Percentiles rank a stretch among this genome's conserved stretches.
Evolutionary conservation across 495 filamentous ascomycete genomes (phyloP).

Genomic region (Thermothielavioides terrestris): DNA sequence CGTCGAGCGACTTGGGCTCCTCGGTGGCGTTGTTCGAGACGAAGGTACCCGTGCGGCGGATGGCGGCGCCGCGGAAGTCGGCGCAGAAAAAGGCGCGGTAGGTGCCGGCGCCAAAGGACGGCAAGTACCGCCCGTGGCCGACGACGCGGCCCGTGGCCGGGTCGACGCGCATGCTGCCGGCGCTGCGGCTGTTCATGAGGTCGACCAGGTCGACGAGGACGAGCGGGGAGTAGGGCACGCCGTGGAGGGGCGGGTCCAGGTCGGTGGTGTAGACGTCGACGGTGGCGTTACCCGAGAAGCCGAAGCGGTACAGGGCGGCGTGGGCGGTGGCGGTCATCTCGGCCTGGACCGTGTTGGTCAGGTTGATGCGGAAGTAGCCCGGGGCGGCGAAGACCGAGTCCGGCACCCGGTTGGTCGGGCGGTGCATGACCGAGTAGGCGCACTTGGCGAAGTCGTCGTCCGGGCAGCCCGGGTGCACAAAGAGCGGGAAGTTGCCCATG

Average conservation of each 20-base stretch:
- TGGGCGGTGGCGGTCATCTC: constrained; percentile 66
- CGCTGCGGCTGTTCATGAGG: constrained; percentile 48
- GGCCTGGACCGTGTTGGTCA: constrained; percentile 53
- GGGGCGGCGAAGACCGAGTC: constrained; percentile 49
- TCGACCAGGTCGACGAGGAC: constrained; percentile 59
- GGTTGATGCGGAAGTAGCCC: constrained; percentile 58
- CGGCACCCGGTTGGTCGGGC: constrained; percentile 40
- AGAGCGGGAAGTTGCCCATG: constrained; percentile 69
- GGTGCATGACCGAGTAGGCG: constrained; percentile 43
- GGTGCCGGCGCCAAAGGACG: constrained; percentile 59
- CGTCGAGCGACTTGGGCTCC: constrained; percentile 40
- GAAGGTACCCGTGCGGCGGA: constrained; percentile 51
- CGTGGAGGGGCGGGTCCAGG: background rate
- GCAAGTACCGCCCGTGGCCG: constrained; percentile 54
- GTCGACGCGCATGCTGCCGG: constrained; percentile 49
- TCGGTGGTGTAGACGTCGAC: constrained; percentile 5
- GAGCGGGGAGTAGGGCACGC: constrained; percentile 46
- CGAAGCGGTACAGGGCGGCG: constrained; percentile 61
- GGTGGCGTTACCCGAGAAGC: constrained; percentile 37
- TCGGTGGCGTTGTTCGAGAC: constrained; percentile 35
- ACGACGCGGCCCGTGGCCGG: constrained; percentile 47
- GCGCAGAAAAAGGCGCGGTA: constrained; percentile 56
- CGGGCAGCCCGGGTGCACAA: constrained; percentile 57
- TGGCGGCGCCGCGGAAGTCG: constrained; percentile 55
- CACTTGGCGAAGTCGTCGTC: constrained; percentile 55